These are phyloP conservation scores for Gloeopeniophorella convolvens DNA, from an alignment of 768 basidiomycete species.

Conservation along the genomic window DNA sequence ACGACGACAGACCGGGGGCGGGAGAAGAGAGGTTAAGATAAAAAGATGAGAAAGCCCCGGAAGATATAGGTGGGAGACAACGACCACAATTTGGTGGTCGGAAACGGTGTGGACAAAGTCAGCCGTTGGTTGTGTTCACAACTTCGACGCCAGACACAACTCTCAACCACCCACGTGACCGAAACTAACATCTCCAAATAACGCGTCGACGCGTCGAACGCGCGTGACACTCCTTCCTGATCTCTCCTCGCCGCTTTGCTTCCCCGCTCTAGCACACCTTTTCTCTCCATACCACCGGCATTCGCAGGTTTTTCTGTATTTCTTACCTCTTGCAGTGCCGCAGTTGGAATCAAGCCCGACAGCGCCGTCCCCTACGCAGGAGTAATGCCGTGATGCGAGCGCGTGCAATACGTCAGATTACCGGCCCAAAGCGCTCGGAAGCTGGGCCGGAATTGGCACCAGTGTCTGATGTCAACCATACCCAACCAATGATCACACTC, in stretches of 20 bases:
- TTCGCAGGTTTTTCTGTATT: too few relatives aligned
- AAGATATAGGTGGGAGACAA: slow-evolving; percentile 8
- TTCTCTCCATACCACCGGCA: neutral
- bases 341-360: too few relatives aligned
- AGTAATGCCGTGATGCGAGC: too few relatives aligned
- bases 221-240: slow-evolving; percentile 11
- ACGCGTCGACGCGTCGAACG: slow-evolving; percentile 19
- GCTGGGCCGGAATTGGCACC: too few relatives aligned
- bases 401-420: too few relatives aligned
- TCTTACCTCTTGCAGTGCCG: too few relatives aligned
- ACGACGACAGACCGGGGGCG: slow-evolving; percentile 4
- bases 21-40: neutral
- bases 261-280: too few relatives aligned
- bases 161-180: slow-evolving; percentile 20
- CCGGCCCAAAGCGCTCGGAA: too few relatives aligned
- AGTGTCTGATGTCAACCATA: too few relatives aligned
- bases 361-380: too few relatives aligned
- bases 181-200: slow-evolving; percentile 19
- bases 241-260: too few relatives aligned
- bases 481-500: too few relatives aligned
- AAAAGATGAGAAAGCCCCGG: slow-evolving; percentile 3
- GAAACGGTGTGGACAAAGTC: slow-evolving; percentile 16
- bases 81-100: slow-evolving; percentile 9
- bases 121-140: slow-evolving; percentile 21
- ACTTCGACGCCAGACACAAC: slow-evolving; percentile 13